Conservation (phyloP, 495 filamentous ascomycete species). For the Penicillium bialowiezense region DNA sequence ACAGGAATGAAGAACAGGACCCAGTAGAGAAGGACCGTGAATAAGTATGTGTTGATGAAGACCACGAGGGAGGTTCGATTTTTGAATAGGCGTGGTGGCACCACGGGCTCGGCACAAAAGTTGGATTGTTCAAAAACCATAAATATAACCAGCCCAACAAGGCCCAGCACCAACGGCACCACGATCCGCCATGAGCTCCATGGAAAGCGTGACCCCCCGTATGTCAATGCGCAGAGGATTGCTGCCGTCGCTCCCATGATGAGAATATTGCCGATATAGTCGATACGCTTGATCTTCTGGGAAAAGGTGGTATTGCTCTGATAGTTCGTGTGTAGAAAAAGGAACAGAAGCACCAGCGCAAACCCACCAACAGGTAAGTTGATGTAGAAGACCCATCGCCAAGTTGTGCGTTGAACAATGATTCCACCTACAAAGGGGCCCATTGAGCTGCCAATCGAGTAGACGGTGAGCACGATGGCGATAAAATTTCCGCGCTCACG, state of each 20-base stretch:
- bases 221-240: too few relatives aligned
- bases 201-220: too few relatives aligned
- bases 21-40: slow-evolving; percentile 23
- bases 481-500: too few relatives aligned
- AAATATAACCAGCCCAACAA: too few relatives aligned
- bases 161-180: too few relatives aligned
- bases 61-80: slow-evolving; percentile 19
- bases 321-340: slow-evolving; percentile 27
- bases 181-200: too few relatives aligned
- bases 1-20: slow-evolving; percentile 43
- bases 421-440: too few relatives aligned
- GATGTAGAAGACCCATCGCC: slow-evolving; percentile 38
- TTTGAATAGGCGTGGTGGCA: slow-evolving; percentile 17
- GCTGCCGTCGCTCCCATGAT: too few relatives aligned
- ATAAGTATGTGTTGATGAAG: slow-evolving; percentile 24
- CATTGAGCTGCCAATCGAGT: too few relatives aligned
- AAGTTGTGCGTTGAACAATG: slow-evolving; percentile 20
- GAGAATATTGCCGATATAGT: too few relatives aligned
- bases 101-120: slow-evolving; percentile 18
- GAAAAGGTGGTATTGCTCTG: slow-evolving; percentile 9
- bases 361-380: slow-evolving; percentile 43
- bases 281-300: slow-evolving; percentile 37
- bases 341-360: slow-evolving; percentile 17
- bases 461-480: too few relatives aligned
- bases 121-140: too few relatives aligned